These are phyloP conservation scores for Marvania coccoides DNA, from an alignment of 139 green algal species.

Conservation along the genomic window DNA sequence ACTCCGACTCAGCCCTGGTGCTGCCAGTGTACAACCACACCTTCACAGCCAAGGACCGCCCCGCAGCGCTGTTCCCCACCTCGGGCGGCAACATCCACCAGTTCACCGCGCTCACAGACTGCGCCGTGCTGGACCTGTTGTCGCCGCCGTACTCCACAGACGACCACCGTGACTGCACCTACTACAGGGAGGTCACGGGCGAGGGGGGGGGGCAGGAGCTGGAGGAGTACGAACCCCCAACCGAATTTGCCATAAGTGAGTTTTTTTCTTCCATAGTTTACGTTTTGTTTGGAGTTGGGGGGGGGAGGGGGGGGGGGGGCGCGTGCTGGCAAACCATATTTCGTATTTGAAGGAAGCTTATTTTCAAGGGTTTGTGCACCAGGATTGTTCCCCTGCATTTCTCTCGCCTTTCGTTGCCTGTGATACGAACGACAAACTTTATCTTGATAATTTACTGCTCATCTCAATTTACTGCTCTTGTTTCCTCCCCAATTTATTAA, in stretches of 20 bases:
- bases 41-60: constrained; percentile 20
- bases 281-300: too few relatives aligned
- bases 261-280: too few relatives aligned
- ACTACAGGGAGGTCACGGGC: constrained; percentile 49
- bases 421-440: too few relatives aligned
- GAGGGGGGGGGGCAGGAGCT: neutral
- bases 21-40: constrained; percentile 42
- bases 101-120: constrained; percentile 75
- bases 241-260: constrained; percentile 26
- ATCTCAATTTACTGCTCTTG: too few relatives aligned
- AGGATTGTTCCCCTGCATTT: too few relatives aligned
- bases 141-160: constrained; percentile 68
- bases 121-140: constrained; percentile 86
- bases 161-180: constrained; percentile 72
- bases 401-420: too few relatives aligned
- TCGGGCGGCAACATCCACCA: constrained; percentile 85
- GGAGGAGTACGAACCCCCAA: constrained; percentile 14
- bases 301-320: too few relatives aligned
- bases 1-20: neutral
- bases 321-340: too few relatives aligned
- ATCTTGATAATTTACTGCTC: too few relatives aligned
- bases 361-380: too few relatives aligned
- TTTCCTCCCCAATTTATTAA: too few relatives aligned
- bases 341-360: too few relatives aligned
- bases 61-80: constrained; percentile 48